These are phyloP conservation scores for Sporothrix luriei DNA, from an alignment of 2,329 filamentous ascomycete species.

Conservation along the genomic window DNA sequence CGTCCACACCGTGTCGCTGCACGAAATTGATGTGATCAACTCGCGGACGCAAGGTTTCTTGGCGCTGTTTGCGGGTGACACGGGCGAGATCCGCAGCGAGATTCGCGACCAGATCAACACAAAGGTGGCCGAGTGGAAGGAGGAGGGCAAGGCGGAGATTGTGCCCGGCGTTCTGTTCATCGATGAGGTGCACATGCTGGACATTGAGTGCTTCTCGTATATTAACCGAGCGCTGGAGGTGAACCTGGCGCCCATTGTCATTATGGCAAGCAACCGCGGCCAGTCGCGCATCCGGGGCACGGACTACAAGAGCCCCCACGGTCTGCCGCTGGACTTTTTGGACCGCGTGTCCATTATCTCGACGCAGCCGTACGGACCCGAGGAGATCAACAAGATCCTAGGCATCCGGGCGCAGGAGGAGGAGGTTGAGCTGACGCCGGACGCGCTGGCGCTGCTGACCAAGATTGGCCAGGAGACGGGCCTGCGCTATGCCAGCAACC, in stretches of 20 bases:
- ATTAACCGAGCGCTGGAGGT: constrained; percentile 96
- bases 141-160: constrained; percentile 98
- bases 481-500: constrained; percentile 92
- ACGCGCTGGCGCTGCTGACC: constrained; percentile 87
- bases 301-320: constrained; percentile 89
- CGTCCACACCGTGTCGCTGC: constrained; percentile 92
- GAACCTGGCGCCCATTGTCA: constrained; percentile 93
- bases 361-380: constrained; percentile 78
- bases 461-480: constrained; percentile 95
- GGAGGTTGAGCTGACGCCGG: constrained; percentile 86
- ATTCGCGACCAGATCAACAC: constrained; percentile 99
- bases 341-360: constrained; percentile 96
- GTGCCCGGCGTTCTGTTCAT: constrained; percentile 97
- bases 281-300: constrained; percentile 90
- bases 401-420: constrained; percentile 93
- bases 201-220: constrained; percentile 98
- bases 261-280: constrained; percentile 98
- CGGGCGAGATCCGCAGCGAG: constrained; percentile 94
- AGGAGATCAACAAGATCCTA: constrained; percentile 91
- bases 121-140: constrained; percentile 98
- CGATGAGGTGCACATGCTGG: constrained; percentile 99
- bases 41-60: constrained; percentile 97
- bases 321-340: constrained; percentile 90
- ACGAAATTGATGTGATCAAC: constrained; percentile 99
- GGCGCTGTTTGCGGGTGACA: constrained; percentile 95